Evolutionary conservation across 225 moss, liverwort and hornwort genomes (phyloP), one percentile per base, ranked within the genome.

Genomic region (Antitrichia curtipendula): DNA sequence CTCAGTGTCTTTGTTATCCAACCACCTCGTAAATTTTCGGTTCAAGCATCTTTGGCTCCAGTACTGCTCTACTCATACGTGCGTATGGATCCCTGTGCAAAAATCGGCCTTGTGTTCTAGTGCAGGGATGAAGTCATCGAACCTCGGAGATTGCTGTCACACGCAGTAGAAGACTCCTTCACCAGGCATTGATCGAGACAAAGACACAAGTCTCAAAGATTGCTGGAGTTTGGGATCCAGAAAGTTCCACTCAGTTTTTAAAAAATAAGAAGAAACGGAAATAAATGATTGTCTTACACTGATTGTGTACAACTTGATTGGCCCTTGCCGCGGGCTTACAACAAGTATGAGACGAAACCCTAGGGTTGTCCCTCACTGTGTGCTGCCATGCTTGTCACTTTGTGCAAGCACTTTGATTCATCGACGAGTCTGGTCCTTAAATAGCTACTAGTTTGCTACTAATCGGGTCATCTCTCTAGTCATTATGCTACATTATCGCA

Each of bases 301-400:
- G 83, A 36, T 88, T 78, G 88, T 88, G 88, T 88, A 88, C 83
- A 91, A 83, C 88, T 86, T 86, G 86, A 74, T 75, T 65, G 82
- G 83, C 86, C 87, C 81, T 81, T 29, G 80, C 66, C 76, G 34
- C 41, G 78, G 78, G 82, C 82, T 86, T 73, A 63, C 86, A 85
- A 77, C 85, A 86, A 86, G 86, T 88, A 86, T 47, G 84, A 66
- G 75, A 81, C 58, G 18, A 78, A 88, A 65, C 84, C 84, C 76
- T 74, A 70, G 34, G 61, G 83, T 80, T 66, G 68, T 75, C 68
- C 45, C 53, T 52, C 64, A 77, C 61, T 61, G 73, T 85, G 85
- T 81, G 70, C 78, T 75, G 84, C 89, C 85, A 91, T 89, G 91
- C 89, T 87, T 89, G 85, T 89, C 91, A 91, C 91, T 91, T 91